These are phyloP conservation scores for Ogataea henricii DNA, from an alignment of 805 yeast genomes.

Conservation along the genomic window DNA sequence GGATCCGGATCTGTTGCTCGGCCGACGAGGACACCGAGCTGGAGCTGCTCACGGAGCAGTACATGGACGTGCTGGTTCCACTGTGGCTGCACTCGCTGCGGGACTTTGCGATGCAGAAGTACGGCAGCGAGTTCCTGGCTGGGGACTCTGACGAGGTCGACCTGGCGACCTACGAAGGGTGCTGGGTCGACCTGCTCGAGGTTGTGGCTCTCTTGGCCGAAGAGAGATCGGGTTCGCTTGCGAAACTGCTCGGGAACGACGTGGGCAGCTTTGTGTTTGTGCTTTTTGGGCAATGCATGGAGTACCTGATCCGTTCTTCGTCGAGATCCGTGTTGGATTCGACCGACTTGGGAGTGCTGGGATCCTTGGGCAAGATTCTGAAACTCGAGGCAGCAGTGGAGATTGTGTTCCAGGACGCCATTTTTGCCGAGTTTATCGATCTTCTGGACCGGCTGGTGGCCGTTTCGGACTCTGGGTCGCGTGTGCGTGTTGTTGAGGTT, in stretches of 20 bases:
- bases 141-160: constrained; percentile 46
- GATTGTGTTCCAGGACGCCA: constrained; percentile 61
- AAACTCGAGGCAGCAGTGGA: constrained; percentile 57
- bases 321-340: constrained; percentile 21
- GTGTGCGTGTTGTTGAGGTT: constrained; percentile 51
- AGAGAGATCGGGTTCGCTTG: constrained; percentile 46
- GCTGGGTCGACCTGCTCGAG: constrained; percentile 78
- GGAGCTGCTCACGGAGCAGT: constrained; percentile 51
- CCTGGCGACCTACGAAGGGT: constrained; percentile 49
- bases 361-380: constrained; percentile 58
- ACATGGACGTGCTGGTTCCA: constrained; percentile 63
- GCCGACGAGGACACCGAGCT: constrained; percentile 45
- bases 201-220: constrained; percentile 70
- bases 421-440: constrained; percentile 76
- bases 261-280: constrained; percentile 71
- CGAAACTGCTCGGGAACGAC: constrained; percentile 55
- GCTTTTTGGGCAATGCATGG: constrained; percentile 81
- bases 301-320: constrained; percentile 56
- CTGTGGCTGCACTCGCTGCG: constrained; percentile 77
- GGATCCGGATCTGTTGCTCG: constrained; percentile 42
- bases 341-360: constrained; percentile 39
- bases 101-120: constrained; percentile 70
- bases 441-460: constrained; percentile 10
- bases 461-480: constrained; percentile 36
- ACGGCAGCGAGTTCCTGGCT: constrained; percentile 39